Evolutionary conservation across 2,329 filamentous ascomycete species (phyloP).

Genomic region (Colletotrichum plurivorum): DNA sequence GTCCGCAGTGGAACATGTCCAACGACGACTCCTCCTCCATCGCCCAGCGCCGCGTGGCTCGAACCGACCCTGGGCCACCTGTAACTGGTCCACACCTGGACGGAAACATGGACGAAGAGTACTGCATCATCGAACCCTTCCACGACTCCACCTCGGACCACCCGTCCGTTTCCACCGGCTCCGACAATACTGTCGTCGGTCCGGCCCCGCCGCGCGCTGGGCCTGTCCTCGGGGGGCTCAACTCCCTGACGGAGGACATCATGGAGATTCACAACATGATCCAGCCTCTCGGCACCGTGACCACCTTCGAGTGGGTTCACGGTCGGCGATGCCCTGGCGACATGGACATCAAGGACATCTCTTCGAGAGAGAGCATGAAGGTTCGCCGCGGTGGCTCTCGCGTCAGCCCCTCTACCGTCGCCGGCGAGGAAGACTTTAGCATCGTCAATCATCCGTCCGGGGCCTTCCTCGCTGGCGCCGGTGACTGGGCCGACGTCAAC

Average conservation of each 20-base stretch:
- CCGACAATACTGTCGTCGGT: slow-evolving; percentile 24
- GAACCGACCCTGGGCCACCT: not conserved
- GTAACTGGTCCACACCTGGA: not conserved
- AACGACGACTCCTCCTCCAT: slow-evolving; percentile 25
- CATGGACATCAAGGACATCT: slow-evolving; percentile 28
- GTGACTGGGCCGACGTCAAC: slow-evolving; percentile 31
- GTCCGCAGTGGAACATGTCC: slow-evolving; percentile 31
- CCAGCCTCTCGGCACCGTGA: slow-evolving; percentile 8
- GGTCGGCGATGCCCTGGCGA: slow-evolving; percentile 26
- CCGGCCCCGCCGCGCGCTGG: not conserved
- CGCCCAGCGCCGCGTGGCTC: slow-evolving; percentile 16
- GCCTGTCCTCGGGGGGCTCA: not conserved
- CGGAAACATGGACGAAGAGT: slow-evolving; percentile 4
- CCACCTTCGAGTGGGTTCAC: slow-evolving; percentile 29
- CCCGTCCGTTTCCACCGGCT: slow-evolving; percentile 14
- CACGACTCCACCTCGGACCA: not conserved
- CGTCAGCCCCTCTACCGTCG: slow-evolving; percentile 14
- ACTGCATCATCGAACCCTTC: not conserved
- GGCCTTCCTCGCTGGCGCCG: slow-evolving; percentile 23
- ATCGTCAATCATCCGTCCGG: slow-evolving; percentile 33
- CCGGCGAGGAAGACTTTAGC: slow-evolving; percentile 22
- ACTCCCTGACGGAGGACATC: slow-evolving; percentile 23
- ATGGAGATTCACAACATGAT: slow-evolving; percentile 23
- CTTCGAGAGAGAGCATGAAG: slow-evolving; percentile 34
- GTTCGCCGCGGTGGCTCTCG: slow-evolving; percentile 21